phyloP scores from a whole-genome alignment of 805 yeast species.

The Candida glaebosa region DNA sequence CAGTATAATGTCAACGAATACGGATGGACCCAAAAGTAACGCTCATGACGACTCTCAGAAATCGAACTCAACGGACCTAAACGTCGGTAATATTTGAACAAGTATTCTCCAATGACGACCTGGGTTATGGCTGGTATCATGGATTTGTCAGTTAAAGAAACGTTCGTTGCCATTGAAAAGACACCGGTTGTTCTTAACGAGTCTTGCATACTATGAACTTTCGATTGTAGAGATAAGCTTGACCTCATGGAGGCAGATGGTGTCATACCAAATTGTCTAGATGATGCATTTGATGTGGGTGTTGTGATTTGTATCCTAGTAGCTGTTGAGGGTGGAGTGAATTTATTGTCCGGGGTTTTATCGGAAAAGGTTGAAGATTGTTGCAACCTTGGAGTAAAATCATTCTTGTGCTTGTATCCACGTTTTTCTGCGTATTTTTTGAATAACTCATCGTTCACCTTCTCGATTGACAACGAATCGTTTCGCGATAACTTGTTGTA shows the following conservation, averaged over 20 bases:
- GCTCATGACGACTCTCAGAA: constrained; percentile 79
- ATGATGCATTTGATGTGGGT: constrained; percentile 8
- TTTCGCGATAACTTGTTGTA: constrained; percentile 54
- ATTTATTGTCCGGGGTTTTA: not conserved
- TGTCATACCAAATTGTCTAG: constrained; percentile 10
- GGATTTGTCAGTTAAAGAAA: constrained; percentile 62
- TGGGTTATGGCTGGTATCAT: constrained; percentile 87
- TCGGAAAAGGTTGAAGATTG: constrained; percentile 20
- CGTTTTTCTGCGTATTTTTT: constrained; percentile 46
- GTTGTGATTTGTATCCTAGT: constrained; percentile 7
- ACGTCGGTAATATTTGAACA: constrained; percentile 79
- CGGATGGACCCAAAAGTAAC: constrained; percentile 97
- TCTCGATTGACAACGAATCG: constrained; percentile 41
- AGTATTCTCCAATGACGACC: constrained; percentile 87
- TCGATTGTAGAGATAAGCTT: constrained; percentile 27
- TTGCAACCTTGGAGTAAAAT: constrained; percentile 19
- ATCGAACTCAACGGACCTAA: constrained; percentile 71
- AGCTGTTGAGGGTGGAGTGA: constrained; percentile 17
- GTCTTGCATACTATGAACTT: constrained; percentile 25
- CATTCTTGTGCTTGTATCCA: constrained; percentile 38
- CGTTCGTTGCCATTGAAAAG: constrained; percentile 54
- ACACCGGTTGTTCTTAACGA: constrained; percentile 31
- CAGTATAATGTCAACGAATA: constrained; percentile 87
- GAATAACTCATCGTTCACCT: constrained; percentile 43
- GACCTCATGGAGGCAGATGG: constrained; percentile 25